These are phyloP conservation scores for Penicillium freii DNA, from an alignment of 2,329 filamentous ascomycete genomes.

Conservation along the genomic window DNA sequence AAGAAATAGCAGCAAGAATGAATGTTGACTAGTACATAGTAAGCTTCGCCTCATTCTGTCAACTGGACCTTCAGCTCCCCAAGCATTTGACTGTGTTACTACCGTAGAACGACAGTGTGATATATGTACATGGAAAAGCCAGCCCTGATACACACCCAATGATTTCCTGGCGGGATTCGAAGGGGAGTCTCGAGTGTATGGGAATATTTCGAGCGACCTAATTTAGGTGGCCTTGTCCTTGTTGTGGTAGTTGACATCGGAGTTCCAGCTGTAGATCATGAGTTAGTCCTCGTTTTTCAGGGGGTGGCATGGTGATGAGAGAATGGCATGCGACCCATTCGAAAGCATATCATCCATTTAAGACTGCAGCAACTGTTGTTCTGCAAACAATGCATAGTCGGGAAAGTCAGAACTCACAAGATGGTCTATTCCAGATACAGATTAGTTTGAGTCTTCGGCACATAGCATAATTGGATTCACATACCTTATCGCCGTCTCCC, in stretches of 20 bases:
- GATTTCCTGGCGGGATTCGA: conserved; percentile 6
- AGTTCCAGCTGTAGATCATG: conserved; percentile 72
- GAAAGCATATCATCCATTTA: not conserved
- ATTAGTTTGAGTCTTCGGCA: conserved; percentile 3
- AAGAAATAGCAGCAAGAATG: conserved; percentile 15
- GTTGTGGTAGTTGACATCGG: conserved; percentile 94
- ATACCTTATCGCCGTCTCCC: conserved; percentile 93
- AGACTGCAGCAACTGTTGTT: not conserved
- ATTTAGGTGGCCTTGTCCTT: conserved; percentile 65
- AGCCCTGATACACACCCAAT: conserved; percentile 7
- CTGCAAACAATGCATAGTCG: not conserved
- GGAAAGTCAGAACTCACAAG: conserved; percentile 54
- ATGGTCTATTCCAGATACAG: conserved; percentile 52
- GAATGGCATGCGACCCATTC: not conserved
- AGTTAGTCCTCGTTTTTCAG: conserved; percentile 17
- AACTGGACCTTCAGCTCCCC: conserved; percentile 15
- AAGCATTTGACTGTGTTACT: conserved; percentile 12
- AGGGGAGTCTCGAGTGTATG: not conserved
- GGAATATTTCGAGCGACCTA: not conserved
- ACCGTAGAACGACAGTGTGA: conserved; percentile 19
- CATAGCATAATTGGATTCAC: conserved; percentile 24
- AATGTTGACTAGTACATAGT: conserved; percentile 13
- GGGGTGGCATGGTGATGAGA: not conserved
- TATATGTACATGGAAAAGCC: conserved; percentile 35
- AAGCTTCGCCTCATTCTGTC: conserved; percentile 24